A percentile compares a stretch with the other conserved stretches of the same genome.
Evolutionary conservation across 2,329 filamentous ascomycete species (phyloP).

Genomic region (Diaporthe citrichinensis): DNA sequence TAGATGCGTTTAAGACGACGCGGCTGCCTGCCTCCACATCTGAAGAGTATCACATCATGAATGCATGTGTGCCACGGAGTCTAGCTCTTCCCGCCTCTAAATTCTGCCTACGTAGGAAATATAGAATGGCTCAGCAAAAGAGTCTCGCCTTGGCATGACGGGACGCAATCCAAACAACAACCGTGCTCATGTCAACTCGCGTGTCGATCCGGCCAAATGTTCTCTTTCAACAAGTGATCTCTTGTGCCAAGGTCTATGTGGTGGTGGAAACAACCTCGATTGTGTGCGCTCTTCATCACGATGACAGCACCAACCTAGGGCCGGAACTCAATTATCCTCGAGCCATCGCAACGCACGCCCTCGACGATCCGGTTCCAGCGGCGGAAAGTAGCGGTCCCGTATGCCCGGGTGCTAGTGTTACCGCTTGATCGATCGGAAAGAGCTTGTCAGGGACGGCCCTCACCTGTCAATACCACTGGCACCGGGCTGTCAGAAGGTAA

Average conservation of each 20-base stretch:
- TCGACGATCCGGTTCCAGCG: neutral
- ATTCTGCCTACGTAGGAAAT: neutral
- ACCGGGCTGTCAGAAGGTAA: neutral
- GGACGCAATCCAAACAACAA: neutral
- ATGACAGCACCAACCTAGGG: neutral
- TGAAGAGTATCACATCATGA: neutral
- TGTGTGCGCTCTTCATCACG: neutral
- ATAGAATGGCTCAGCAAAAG: neutral
- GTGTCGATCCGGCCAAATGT: neutral
- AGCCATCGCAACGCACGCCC: neutral
- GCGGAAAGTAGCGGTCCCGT: neutral
- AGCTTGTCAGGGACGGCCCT: slow-evolving; percentile 12
- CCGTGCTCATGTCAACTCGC: neutral
- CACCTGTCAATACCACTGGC: neutral
- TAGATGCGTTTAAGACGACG: neutral
- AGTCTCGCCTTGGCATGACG: too few relatives aligned
- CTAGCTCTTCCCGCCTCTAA: neutral
- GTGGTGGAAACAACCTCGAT: neutral
- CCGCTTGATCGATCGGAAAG: neutral
- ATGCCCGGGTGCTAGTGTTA: neutral
- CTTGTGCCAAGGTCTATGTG: neutral
- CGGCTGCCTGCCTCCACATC: too few relatives aligned
- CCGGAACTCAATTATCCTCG: neutral
- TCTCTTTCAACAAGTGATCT: neutral
- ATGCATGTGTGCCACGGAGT: neutral